Conservation (phyloP, 129 eudicot genomes). For the Helichrysum umbraculigerum region DNA sequence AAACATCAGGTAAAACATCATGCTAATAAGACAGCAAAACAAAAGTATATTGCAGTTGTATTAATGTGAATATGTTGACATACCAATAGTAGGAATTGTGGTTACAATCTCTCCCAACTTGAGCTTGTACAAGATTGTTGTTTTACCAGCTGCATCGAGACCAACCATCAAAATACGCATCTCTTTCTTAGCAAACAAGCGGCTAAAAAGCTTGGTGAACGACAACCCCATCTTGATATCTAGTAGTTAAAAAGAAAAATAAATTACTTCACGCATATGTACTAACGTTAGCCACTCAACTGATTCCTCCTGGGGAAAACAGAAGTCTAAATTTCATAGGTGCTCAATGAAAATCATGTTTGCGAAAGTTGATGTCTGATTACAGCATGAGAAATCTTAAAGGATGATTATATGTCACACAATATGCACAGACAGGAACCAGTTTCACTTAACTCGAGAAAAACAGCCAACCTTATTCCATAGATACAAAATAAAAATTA, state of each 20-base stretch:
- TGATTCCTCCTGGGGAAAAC: not conserved
- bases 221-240: not conserved
- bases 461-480: too few species aligned
- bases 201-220: not conserved
- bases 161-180: slow-evolving; percentile 6
- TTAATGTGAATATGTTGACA: not conserved
- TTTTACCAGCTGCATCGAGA: slow-evolving; percentile 2
- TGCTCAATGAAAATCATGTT: too few species aligned
- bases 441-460: too few species aligned
- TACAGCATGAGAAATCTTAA: too few species aligned
- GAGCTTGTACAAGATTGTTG: slow-evolving; percentile 10
- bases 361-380: too few species aligned
- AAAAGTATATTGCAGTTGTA: not conserved
- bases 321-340: too few species aligned
- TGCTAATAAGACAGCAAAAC: not conserved
- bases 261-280: not conserved
- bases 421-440: too few species aligned
- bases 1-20: not conserved
- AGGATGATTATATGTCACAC: too few species aligned
- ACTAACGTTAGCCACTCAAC: not conserved
- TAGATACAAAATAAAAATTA: too few species aligned
- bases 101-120: not conserved
- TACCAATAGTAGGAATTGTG: not conserved
- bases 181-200: not conserved
- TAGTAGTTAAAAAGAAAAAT: not conserved